Base-by-base conservation (phyloP, 331 rosid genomes). In the Malus hybrid region DNA sequence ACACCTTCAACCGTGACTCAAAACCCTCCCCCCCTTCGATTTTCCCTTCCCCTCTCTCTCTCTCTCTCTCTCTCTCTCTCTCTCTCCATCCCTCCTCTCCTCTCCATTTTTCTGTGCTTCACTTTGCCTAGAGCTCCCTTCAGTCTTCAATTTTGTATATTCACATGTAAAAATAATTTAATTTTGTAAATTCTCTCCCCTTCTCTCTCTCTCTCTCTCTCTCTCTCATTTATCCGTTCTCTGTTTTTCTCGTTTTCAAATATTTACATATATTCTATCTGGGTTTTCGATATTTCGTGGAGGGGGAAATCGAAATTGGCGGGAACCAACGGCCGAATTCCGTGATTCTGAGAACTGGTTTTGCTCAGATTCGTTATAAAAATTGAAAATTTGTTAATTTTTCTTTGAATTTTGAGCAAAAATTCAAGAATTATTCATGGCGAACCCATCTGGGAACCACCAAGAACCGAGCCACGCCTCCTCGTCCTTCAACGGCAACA, bases 401-500 rank as follows among this genome's bases (percentile, higher is more conserved):
- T n/a, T n/a, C 44, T 31, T 31, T 63, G 68, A 63, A 63, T 63
- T 63, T 63, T 63, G 71, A n/a, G 19, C 8, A 6, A 66, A 33
- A 19, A 5, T 34, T 36, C 16, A 10, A 66, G 55, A 28, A 32
- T 44, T 61, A 9, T 62, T 24, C 66, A 94, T 94, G 99, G 99
- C 95, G 32, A 94, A 90, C 84, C 96, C 99, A 36, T 91, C 97
- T 44, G 99, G 97, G 79, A 91, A 88, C 87, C 91, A 91, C 77
- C 97, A 91, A 67, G 97, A 94, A 24, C 88, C 86, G 28, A 81
- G 88, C 65, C 90, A 87, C 32, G 88, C 87, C 4, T 87, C 98
- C 5, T 86, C 98, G 69, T 84, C 96, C 2, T 87, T 93, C 80
- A 90, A 90, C 81, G 87, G 86, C 54, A 81, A 82, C 77, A 86